Percentiles rank a stretch among this genome's conserved stretches.
Evolutionary conservation across 2,329 filamentous ascomycete genomes (phyloP).

Genomic region (Cladosporium sp.): DNA sequence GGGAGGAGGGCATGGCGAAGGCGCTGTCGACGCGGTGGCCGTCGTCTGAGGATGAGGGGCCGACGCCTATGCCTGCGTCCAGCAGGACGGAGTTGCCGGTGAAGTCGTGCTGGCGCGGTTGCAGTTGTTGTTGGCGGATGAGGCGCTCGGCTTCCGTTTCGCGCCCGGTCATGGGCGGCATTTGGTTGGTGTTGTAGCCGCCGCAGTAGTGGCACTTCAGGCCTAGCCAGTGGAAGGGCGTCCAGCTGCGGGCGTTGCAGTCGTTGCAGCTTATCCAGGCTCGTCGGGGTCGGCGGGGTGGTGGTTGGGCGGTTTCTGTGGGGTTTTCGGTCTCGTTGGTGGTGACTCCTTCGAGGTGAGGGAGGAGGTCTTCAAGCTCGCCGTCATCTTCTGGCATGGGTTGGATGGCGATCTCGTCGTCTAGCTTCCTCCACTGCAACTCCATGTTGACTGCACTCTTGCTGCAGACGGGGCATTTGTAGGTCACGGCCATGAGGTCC

Average conservation of each 20-base stretch:
- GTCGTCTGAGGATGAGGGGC: slow-evolving; percentile 14
- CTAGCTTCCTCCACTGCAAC: slow-evolving; percentile 84
- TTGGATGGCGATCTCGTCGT: slow-evolving; percentile 79
- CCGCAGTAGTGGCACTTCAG: slow-evolving; percentile 71
- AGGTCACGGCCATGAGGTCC: slow-evolving; percentile 82
- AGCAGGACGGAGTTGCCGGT: slow-evolving; percentile 31
- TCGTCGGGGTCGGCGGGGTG: slow-evolving; percentile 32
- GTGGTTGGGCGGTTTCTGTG: slow-evolving; percentile 5
- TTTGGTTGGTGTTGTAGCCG: slow-evolving; percentile 50
- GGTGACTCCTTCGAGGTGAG: slow-evolving; percentile 16
- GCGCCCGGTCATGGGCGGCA: slow-evolving; percentile 39
- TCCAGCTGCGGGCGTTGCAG: slow-evolving; percentile 81
- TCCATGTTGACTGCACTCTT: slow-evolving; percentile 99
- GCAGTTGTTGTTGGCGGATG: slow-evolving; percentile 25
- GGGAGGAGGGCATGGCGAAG: slow-evolving; percentile 19
- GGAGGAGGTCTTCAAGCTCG: slow-evolving; percentile 26
- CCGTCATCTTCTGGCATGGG: slow-evolving; percentile 69
- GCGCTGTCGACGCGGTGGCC: slow-evolving; percentile 18
- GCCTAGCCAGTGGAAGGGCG: slow-evolving; percentile 90
- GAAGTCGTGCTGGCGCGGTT: slow-evolving; percentile 32
- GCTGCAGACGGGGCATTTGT: slow-evolving; percentile 95
- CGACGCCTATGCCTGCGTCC: slow-evolving; percentile 29
- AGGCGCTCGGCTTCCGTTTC: slow-evolving; percentile 32
- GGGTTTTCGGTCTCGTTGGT: slow-evolving; percentile 6
- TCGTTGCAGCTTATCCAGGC: slow-evolving; percentile 92